A percentile compares a stretch with the other conserved stretches of the same genome.
phyloP scores from a whole-genome alignment of 257 asterid species.

The Penstemon davidsonii region DNA sequence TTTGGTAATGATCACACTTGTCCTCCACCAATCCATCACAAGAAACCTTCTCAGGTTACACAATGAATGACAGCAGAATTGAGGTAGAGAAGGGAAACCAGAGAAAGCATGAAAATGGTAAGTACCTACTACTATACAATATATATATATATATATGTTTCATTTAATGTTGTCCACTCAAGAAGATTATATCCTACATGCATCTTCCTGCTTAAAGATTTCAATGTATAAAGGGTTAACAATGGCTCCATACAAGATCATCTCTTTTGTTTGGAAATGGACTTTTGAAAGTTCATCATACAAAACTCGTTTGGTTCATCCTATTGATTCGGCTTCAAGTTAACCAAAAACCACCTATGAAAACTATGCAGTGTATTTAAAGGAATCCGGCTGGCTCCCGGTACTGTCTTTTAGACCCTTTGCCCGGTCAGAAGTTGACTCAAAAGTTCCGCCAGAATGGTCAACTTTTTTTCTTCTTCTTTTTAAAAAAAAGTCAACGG shows the following conservation, averaged over 20 bases:
- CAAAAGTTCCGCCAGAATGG: no score
- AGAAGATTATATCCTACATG: neutral
- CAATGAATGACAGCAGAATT: neutral
- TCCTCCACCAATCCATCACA: constrained; percentile 41
- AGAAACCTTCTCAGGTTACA: constrained; percentile 16
- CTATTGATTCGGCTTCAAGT: no score
- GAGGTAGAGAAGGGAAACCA: constrained; percentile 14
- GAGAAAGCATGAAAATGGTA: constrained; percentile 36
- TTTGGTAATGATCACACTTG: constrained; percentile 58
- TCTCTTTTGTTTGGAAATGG: no score
- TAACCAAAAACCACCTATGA: no score
- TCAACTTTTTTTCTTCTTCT: no score
- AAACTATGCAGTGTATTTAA: no score
- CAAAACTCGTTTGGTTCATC: no score
- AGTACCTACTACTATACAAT: constrained; percentile 26
- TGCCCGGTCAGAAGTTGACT: no score
- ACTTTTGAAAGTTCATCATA: no score
- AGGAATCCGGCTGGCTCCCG: no score
- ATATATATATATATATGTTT: neutral
- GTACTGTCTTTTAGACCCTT: no score
- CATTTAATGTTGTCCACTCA: neutral
- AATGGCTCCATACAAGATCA: neutral
- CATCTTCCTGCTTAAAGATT: constrained; percentile 26
- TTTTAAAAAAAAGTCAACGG: no score
- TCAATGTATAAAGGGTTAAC: constrained; percentile 16